Evolutionary conservation across 2,329 filamentous ascomycete species (phyloP).

Genomic region (Lachnellula hyalina): DNA sequence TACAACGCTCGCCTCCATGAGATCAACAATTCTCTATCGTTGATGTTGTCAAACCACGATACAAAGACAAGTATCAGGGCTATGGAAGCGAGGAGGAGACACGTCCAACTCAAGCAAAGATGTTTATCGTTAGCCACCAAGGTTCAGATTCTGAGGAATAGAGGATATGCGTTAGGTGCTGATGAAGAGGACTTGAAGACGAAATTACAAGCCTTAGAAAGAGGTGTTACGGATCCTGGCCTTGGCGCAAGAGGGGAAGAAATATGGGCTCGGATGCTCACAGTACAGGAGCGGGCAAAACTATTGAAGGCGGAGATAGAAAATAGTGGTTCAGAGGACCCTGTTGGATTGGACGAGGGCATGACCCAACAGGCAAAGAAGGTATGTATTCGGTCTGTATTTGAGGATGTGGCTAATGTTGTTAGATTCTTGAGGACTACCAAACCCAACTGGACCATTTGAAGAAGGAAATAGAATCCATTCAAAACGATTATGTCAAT

Average conservation of each 20-base stretch:
- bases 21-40: slow-evolving; percentile 69
- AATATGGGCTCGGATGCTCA: slow-evolving; percentile 77
- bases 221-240: slow-evolving; percentile 66
- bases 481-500: slow-evolving; percentile 47
- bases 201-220: slow-evolving; percentile 64
- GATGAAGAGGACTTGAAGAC: slow-evolving; percentile 74
- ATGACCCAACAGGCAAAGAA: slow-evolving; percentile 69
- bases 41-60: slow-evolving; percentile 71
- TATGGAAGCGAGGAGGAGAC: slow-evolving; percentile 65
- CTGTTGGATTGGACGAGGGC: slow-evolving; percentile 60
- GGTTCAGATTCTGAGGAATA: slow-evolving; percentile 74
- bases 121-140: slow-evolving; percentile 71
- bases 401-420: slow-evolving; percentile 14
- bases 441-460: slow-evolving; percentile 74
- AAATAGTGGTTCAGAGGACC: slow-evolving; percentile 53
- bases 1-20: slow-evolving; percentile 71
- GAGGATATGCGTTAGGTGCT: slow-evolving; percentile 73
- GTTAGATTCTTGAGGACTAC: slow-evolving; percentile 72
- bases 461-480: slow-evolving; percentile 55
- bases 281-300: slow-evolving; percentile 66
- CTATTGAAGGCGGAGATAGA: slow-evolving; percentile 70
- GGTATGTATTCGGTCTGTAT: slow-evolving; percentile 41
- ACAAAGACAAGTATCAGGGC: slow-evolving; percentile 70
- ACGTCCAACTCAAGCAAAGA: slow-evolving; percentile 66
- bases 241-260: slow-evolving; percentile 74